phyloP scores from a whole-genome alignment of 345 rosid genomes.

The Populus deltoides region DNA sequence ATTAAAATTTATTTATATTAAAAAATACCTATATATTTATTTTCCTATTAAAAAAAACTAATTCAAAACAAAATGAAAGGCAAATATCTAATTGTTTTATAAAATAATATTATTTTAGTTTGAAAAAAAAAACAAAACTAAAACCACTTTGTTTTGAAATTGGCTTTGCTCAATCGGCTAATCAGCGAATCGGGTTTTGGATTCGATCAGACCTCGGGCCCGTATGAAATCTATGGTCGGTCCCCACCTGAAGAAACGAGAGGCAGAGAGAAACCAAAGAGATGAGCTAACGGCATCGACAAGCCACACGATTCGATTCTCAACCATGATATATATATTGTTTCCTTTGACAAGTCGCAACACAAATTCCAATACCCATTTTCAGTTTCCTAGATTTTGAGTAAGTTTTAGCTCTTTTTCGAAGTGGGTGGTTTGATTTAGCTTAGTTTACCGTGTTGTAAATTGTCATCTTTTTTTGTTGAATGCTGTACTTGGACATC shows the following conservation, averaged over 20 bases:
- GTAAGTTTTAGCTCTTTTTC: not conserved
- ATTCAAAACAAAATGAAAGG: too few relatives aligned
- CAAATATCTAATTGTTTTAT: too few relatives aligned
- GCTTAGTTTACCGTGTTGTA: not conserved
- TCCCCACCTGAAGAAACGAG: conserved; percentile 36
- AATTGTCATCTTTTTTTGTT: not conserved
- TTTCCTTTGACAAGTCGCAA: not conserved
- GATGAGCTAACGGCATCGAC: conserved; percentile 33
- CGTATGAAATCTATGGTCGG: too few relatives aligned
- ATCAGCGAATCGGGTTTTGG: too few relatives aligned
- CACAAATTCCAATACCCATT: not conserved
- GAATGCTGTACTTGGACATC: not conserved
- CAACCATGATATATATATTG: conserved; percentile 18
- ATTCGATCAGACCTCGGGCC: too few relatives aligned
- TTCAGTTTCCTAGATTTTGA: not conserved
- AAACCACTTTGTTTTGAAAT: too few relatives aligned
- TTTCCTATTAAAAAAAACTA: too few relatives aligned
- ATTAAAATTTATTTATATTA: too few relatives aligned
- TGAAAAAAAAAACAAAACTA: too few relatives aligned
- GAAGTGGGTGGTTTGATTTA: not conserved
- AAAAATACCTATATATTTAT: too few relatives aligned
- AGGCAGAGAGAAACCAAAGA: conserved; percentile 30
- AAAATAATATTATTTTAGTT: too few relatives aligned
- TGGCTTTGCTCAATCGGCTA: too few relatives aligned
- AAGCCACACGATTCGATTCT: conserved; percentile 65